phyloP scores from a whole-genome alignment of 306 rosid genomes.

The barrel medic (Medicago truncatula) region DNA sequence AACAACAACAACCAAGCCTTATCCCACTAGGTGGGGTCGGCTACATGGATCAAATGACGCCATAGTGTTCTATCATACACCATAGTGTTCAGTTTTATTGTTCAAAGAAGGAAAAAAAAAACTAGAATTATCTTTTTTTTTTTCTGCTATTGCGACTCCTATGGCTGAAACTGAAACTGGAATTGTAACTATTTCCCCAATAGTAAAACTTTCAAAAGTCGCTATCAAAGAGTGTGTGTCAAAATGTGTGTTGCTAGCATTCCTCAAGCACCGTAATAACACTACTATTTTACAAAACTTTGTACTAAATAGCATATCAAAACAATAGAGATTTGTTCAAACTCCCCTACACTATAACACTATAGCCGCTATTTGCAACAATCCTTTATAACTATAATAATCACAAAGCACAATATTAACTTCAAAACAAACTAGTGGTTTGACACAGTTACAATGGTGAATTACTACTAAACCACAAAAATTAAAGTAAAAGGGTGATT shows the following conservation, averaged over 20 bases:
- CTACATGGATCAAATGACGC: too few species aligned
- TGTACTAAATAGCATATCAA: neutral
- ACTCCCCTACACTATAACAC: neutral
- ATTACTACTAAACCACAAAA: neutral
- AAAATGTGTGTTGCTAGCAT: too few species aligned
- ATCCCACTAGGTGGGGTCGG: too few species aligned
- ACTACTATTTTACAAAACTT: neutral
- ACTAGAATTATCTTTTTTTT: neutral
- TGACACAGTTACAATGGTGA: conserved; percentile 13
- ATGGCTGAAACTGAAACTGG: neutral
- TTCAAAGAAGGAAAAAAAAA: neutral
- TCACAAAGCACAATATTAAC: neutral
- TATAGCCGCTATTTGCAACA: too few species aligned
- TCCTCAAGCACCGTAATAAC: too few species aligned
- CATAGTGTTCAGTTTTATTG: neutral
- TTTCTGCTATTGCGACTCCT: neutral
- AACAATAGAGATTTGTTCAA: neutral
- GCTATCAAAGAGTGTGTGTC: too few species aligned
- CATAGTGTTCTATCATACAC: too few species aligned
- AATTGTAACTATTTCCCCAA: neutral
- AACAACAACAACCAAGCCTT: too few species aligned
- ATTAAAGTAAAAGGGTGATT: neutral
- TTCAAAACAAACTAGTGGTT: neutral
- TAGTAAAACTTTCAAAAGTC: neutral
- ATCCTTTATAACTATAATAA: neutral